Percentiles rank a stretch among this genome's conserved stretches.
These are phyloP conservation scores for Globisporangium polare DNA, from an alignment of 352 stramenopile species.

Conservation along the genomic window DNA sequence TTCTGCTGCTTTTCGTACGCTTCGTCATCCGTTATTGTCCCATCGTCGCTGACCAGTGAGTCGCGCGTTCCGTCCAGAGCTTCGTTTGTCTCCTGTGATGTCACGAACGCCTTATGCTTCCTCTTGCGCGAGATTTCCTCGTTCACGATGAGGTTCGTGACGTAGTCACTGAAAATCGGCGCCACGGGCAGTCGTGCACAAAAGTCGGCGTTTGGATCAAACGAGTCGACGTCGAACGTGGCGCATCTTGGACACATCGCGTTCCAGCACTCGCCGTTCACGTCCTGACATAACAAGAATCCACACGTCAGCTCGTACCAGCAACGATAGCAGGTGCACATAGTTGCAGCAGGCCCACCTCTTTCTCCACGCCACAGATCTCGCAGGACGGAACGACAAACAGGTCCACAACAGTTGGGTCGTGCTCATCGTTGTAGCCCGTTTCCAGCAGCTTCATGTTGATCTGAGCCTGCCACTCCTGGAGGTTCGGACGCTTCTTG, in stretches of 20 bases:
- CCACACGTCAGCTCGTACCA: not conserved
- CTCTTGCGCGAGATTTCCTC: constrained; percentile 49
- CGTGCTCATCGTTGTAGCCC: constrained; percentile 47
- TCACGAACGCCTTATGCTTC: constrained; percentile 26
- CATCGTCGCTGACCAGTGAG: constrained; percentile 14
- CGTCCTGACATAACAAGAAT: constrained; percentile 31
- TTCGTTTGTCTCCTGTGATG: not conserved
- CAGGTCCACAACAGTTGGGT: constrained; percentile 58
- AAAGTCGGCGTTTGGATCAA: constrained; percentile 34
- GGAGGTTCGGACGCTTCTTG: constrained; percentile 83
- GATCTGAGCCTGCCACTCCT: constrained; percentile 68
- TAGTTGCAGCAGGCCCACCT: constrained; percentile 31
- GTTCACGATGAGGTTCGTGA: constrained; percentile 41
- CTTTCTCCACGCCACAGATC: constrained; percentile 82
- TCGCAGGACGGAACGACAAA: constrained; percentile 69
- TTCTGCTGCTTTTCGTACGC: constrained; percentile 9
- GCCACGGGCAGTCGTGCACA: constrained; percentile 55
- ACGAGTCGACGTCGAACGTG: constrained; percentile 60
- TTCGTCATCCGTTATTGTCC: constrained; percentile 12
- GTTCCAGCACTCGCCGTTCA: constrained; percentile 75
- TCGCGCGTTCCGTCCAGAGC: constrained; percentile 8
- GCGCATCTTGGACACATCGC: constrained; percentile 58
- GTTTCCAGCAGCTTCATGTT: constrained; percentile 61
- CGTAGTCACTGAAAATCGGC: constrained; percentile 42
- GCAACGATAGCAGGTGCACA: not conserved